phyloP scores from a whole-genome alignment of 495 filamentous ascomycete species.

The Podospora comata region DNA sequence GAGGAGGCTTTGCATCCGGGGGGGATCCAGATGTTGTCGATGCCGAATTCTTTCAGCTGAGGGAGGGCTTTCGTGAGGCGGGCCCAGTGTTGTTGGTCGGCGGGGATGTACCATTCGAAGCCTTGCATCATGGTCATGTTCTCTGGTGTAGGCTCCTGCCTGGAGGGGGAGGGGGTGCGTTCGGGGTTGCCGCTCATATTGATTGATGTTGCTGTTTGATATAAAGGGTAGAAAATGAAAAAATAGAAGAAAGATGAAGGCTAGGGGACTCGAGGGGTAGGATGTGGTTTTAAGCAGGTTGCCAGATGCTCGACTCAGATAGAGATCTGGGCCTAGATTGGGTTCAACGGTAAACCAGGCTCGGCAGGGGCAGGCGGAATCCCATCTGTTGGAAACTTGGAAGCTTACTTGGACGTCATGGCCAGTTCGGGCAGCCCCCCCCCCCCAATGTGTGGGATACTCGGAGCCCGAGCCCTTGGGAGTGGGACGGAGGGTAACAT shows the following conservation, averaged over 20 bases:
- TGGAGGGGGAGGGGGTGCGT: neutral
- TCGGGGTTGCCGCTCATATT: constrained; percentile 14
- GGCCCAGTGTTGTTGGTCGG: constrained; percentile 61
- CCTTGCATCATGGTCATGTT: constrained; percentile 67
- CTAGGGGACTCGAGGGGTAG: neutral
- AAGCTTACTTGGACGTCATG: neutral
- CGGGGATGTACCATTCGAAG: constrained; percentile 74
- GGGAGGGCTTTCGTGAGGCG: constrained; percentile 56
- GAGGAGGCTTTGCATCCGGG: constrained; percentile 68
- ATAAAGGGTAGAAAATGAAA: neutral
- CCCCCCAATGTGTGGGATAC: neutral
- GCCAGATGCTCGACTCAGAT: neutral
- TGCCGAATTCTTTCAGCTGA: constrained; percentile 56
- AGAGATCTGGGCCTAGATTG: neutral
- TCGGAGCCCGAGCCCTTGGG: neutral
- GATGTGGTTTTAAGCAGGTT: neutral
- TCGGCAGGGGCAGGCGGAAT: neutral
- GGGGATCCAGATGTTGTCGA: constrained; percentile 69
- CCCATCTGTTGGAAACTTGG: neutral
- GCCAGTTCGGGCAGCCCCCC: neutral
- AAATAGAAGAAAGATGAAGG: neutral
- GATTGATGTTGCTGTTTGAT: constrained; percentile 6
- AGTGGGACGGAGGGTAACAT: neutral
- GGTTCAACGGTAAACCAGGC: neutral
- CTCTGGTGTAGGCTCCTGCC: constrained; percentile 24